These are phyloP conservation scores for Odontarrhena argentea DNA, from an alignment of 345 rosid genomes.

Conservation along the genomic window DNA sequence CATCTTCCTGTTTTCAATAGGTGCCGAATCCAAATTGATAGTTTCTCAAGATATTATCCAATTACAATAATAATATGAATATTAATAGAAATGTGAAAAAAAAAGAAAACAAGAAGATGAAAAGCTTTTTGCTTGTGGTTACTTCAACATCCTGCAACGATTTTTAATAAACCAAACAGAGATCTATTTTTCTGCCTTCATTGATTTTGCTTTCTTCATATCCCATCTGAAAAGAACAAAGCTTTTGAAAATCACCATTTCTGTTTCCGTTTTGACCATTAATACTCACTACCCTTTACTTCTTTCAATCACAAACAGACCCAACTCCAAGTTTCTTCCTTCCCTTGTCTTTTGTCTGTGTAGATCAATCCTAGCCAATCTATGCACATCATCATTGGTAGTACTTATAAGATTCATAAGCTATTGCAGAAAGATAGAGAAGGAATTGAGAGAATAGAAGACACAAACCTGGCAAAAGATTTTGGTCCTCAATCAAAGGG, in stretches of 20 bases:
- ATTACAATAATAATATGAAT: slow-evolving; percentile 23
- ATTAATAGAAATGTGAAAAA: neutral
- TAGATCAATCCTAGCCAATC: slow-evolving; percentile 33
- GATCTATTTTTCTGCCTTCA: slow-evolving; percentile 18
- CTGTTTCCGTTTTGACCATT: neutral
- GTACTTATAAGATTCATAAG: slow-evolving; percentile 15
- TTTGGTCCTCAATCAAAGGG: slow-evolving; percentile 35
- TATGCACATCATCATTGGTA: slow-evolving; percentile 25
- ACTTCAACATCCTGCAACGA: slow-evolving; percentile 35
- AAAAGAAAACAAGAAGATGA: neutral
- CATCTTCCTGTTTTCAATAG: slow-evolving; percentile 23
- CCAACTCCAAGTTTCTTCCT: slow-evolving; percentile 27
- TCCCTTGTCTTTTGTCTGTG: slow-evolving; percentile 26
- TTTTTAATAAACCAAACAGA: slow-evolving; percentile 21
- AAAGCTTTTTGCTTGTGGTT: slow-evolving; percentile 28
- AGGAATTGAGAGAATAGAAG: slow-evolving; percentile 16
- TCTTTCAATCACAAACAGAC: slow-evolving; percentile 34
- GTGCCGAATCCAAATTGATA: slow-evolving; percentile 33
- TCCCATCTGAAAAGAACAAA: slow-evolving; percentile 26
- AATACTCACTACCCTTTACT: slow-evolving; percentile 29
- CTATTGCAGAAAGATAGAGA: neutral
- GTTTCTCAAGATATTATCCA: slow-evolving; percentile 32
- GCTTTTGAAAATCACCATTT: slow-evolving; percentile 21
- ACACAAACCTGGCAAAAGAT: slow-evolving; percentile 30
- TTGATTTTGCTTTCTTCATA: slow-evolving; percentile 11